Percentiles rank a stretch among this genome's conserved stretches.
Conservation (phyloP, 2,329 filamentous ascomycete genomes). For the Diaporthe capsici region DNA sequence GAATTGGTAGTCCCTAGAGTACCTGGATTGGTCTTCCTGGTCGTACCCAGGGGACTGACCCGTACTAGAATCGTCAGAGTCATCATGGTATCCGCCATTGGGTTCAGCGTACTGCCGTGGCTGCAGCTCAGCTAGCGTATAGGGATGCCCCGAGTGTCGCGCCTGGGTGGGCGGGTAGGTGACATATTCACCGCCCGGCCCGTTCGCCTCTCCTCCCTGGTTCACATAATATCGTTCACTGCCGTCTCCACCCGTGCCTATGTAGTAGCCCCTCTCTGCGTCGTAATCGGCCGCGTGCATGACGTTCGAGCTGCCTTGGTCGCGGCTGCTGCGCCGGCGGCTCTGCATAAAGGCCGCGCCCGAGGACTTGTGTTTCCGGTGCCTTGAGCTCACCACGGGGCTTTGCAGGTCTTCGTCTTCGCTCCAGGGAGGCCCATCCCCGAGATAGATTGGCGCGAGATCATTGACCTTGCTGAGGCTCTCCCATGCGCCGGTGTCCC, state of each 20-base stretch:
- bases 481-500: conserved; percentile 67
- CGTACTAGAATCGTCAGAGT: conserved; percentile 71
- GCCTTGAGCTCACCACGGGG: conserved; percentile 86
- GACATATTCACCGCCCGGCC: conserved; percentile 84
- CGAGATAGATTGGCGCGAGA: conserved; percentile 85
- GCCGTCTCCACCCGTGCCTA: conserved; percentile 77
- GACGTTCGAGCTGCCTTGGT: conserved; percentile 56
- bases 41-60: conserved; percentile 71
- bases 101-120: conserved; percentile 60
- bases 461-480: conserved; percentile 75
- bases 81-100: conserved; percentile 66
- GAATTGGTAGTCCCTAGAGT: conserved; percentile 93
- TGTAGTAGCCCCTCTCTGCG: conserved; percentile 75
- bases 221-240: conserved; percentile 82
- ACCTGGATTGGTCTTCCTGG: conserved; percentile 80
- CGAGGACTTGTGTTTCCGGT: conserved; percentile 87
- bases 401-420: conserved; percentile 96
- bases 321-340: conserved; percentile 62
- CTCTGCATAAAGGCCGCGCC: conserved; percentile 63
- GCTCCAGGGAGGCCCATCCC: conserved; percentile 91
- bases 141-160: conserved; percentile 67
- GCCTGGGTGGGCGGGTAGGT: conserved; percentile 80
- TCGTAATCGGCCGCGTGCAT: conserved; percentile 67
- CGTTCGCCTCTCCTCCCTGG: conserved; percentile 78
- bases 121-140: conserved; percentile 61